Percentiles rank a stretch among this genome's conserved stretches.
Evolutionary conservation across 164 flowering plant species (phyloP).

Genomic region (Umbellularia californica): DNA sequence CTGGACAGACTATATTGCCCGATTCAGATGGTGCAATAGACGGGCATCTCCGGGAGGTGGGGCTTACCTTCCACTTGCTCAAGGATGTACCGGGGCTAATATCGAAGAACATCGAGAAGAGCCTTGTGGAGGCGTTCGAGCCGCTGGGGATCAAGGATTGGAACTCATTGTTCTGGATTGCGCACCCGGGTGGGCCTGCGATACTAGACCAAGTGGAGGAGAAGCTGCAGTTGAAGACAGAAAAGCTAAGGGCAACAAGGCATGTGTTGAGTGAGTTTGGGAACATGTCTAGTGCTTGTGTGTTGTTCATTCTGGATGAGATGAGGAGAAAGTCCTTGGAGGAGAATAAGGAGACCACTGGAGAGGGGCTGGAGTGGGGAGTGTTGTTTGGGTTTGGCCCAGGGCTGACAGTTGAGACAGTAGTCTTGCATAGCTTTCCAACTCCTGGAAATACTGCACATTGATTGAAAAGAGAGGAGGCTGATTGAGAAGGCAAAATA

Average conservation of each 20-base stretch:
- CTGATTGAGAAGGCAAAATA: too few relatives aligned
- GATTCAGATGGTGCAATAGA: constrained; percentile 11
- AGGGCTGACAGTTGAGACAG: constrained; percentile 17
- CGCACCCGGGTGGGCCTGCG: constrained; percentile 16
- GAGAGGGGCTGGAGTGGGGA: constrained; percentile 18
- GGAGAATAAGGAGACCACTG: constrained; percentile 14
- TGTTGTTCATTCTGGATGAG: constrained; percentile 15
- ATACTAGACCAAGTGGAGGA: constrained; percentile 13
- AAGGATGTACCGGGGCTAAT: constrained; percentile 15
- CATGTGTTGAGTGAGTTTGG: constrained; percentile 14
- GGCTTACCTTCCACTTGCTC: constrained; percentile 10
- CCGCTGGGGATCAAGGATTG: constrained; percentile 16
- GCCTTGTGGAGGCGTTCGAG: constrained; percentile 7
- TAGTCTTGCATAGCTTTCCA: constrained; percentile 17
- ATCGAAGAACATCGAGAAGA: constrained; percentile 16
- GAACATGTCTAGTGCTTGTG: constrained; percentile 19
- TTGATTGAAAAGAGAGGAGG: too few relatives aligned
- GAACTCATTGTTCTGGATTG: constrained; percentile 15
- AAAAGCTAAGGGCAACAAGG: constrained; percentile 13
- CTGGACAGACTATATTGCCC: constrained; percentile 11
- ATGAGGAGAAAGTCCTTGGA: constrained; percentile 13
- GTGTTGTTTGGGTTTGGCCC: constrained; percentile 21
- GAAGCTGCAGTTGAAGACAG: constrained; percentile 8
- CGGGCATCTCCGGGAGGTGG: constrained; percentile 14
- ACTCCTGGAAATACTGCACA: background rate